Conservation (phyloP, 768 basidiomycete species). For the Leccinellum luteum region DNA sequence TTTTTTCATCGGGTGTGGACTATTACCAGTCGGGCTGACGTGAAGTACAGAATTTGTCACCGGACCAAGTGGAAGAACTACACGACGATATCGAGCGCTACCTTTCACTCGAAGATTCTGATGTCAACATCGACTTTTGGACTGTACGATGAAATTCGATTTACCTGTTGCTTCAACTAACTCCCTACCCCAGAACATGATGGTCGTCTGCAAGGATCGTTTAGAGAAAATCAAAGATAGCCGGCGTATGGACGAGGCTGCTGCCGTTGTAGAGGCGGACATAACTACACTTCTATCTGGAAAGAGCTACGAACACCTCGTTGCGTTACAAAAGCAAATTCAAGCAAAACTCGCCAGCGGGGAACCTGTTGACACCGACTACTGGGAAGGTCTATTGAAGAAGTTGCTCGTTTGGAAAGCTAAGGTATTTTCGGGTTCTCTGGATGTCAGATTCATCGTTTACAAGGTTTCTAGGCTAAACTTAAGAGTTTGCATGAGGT, state of each 20-base stretch:
- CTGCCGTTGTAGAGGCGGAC: slow-evolving; percentile 80
- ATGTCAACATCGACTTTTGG: slow-evolving; percentile 95
- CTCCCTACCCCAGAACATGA: slow-evolving; percentile 71
- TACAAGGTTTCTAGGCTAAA: slow-evolving; percentile 62
- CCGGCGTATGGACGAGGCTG: slow-evolving; percentile 63
- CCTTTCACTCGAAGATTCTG: slow-evolving; percentile 77
- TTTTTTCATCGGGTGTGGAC: slow-evolving; percentile 4
- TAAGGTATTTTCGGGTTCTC: slow-evolving; percentile 52
- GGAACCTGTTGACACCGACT: slow-evolving; percentile 95
- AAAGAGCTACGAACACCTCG: slow-evolving; percentile 84
- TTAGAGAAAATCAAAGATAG: slow-evolving; percentile 70
- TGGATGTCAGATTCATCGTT: neutral
- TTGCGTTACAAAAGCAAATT: slow-evolving; percentile 78
- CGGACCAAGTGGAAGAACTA: slow-evolving; percentile 87
- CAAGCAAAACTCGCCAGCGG: slow-evolving; percentile 87
- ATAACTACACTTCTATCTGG: slow-evolving; percentile 78
- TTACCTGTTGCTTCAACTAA: slow-evolving; percentile 4
- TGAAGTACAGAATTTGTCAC: slow-evolving; percentile 67
- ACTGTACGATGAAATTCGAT: slow-evolving; percentile 52
- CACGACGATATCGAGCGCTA: slow-evolving; percentile 95
- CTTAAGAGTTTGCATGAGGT: slow-evolving; percentile 92
- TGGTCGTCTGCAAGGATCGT: slow-evolving; percentile 92
- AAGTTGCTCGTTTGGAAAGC: slow-evolving; percentile 96
- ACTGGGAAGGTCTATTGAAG: slow-evolving; percentile 93
- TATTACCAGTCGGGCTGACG: neutral